Base-by-base conservation (phyloP, 148 eudicot genomes). In the Rhododendron molle region DNA sequence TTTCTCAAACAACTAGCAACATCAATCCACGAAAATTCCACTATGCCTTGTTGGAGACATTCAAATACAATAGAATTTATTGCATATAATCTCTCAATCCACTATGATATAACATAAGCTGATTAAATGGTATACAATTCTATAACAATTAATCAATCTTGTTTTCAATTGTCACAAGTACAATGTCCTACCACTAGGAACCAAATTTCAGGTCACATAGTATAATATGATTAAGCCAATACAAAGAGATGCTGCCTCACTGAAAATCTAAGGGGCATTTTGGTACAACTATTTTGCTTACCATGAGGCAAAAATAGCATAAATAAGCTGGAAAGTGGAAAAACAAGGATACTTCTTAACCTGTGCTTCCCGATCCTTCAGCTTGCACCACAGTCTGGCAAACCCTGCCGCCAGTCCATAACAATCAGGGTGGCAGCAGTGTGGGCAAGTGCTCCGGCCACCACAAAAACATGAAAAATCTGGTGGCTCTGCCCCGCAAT, bases 401-500 rank as follows among this genome's bases (percentile, higher is more conserved):
- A 38, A 21, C 89, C 88, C 38, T 83, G 90, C 3, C 96, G 90
- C 99, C 96, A 96, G 80, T 93, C 91, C 89, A 96, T 88, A 76
- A 96, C 88, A 26, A 90, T 58, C 20, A 92, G 87, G 23, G 95
- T 92, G 72, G 98, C 96, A 46, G 88, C 93, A 77, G 91, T 83
- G 85, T 96, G 98, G 12, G 91, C 91, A 34, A 96, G 89, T 7
- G 96, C 99, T 10, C 93, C 99, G 8, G 87, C 96, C 7, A 94
- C 96, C 4, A 96, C 99, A 78, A 96, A 94, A 30, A 93, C 91
- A 79, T 96, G 99, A 83, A 96, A 96, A 3, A 96, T 96, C 93
- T 96, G 98, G 86, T 96, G 99, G 82, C 97, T 96, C 26, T 95
- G 98, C 18, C 99, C 99, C 0, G 94, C 95, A 73, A 94, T 90